phyloP scores from a whole-genome alignment of 441 rosid species.

The Erysimum pusillum region DNA sequence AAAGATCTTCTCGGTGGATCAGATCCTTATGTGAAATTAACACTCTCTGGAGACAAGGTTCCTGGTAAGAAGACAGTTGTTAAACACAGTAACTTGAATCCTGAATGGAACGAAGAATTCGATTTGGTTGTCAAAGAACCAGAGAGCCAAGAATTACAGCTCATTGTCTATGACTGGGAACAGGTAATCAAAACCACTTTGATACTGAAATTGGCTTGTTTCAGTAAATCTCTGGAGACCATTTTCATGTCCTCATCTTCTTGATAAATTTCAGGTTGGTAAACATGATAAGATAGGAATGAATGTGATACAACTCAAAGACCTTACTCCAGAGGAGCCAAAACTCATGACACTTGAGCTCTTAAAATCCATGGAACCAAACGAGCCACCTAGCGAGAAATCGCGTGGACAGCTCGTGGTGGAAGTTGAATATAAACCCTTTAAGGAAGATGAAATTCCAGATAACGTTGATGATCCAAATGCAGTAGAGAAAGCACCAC shows the following conservation, averaged over 20 bases:
- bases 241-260: not conserved
- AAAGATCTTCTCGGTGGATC: conserved; percentile 91
- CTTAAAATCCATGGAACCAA: conserved; percentile 68
- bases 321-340: conserved; percentile 68
- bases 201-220: not conserved
- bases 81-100: conserved; percentile 90
- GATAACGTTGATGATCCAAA: conserved; percentile 50
- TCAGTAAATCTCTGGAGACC: not conserved
- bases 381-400: conserved; percentile 63
- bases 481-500: conserved; percentile 69
- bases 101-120: conserved; percentile 97
- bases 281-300: conserved; percentile 75
- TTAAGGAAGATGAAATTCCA: conserved; percentile 54
- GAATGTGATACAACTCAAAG: conserved; percentile 61
- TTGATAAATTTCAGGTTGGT: conserved; percentile 55
- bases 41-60: conserved; percentile 79
- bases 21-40: conserved; percentile 92
- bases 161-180: conserved; percentile 79
- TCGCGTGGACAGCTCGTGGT: conserved; percentile 65
- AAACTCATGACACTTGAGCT: conserved; percentile 61
- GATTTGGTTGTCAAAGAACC: conserved; percentile 81
- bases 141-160: conserved; percentile 63
- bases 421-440: conserved; percentile 66
- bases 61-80: conserved; percentile 82
- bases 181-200: conserved; percentile 49